Percentiles rank a stretch among this genome's conserved stretches.
phyloP scores from a whole-genome alignment of 768 basidiomycete species.

The Macrolepiota fuliginosa region DNA sequence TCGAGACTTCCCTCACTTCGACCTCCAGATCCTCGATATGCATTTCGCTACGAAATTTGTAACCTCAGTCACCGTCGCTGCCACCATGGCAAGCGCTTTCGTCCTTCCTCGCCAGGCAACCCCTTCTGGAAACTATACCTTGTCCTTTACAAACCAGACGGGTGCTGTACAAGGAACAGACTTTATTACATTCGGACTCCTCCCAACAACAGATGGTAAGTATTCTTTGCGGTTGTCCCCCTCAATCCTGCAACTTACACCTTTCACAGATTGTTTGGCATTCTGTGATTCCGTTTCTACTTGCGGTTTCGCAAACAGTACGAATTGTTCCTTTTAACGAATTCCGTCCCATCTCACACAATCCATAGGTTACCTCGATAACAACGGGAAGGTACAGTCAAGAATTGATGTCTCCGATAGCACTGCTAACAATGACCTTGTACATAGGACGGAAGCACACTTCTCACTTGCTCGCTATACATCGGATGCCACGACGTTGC shows the following conservation, averaged over 20 bases:
- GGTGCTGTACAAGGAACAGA: slow-evolving; percentile 40
- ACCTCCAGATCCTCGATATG: not conserved
- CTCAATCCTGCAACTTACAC: not conserved
- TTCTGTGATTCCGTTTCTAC: slow-evolving; percentile 40
- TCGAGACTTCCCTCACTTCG: not conserved
- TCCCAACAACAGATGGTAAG: slow-evolving; percentile 40
- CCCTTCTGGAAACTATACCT: slow-evolving; percentile 31
- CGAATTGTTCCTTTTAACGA: slow-evolving; percentile 13
- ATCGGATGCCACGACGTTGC: slow-evolving; percentile 32
- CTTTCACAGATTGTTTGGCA: slow-evolving; percentile 35
- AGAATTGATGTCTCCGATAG: not conserved
- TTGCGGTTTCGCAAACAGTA: slow-evolving; percentile 44
- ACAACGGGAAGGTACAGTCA: slow-evolving; percentile 38
- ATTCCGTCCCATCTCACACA: not conserved
- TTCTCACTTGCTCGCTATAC: slow-evolving; percentile 45
- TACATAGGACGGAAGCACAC: slow-evolving; percentile 36
- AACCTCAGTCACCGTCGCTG: slow-evolving; percentile 2
- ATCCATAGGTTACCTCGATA: slow-evolving; percentile 39
- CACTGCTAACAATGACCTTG: not conserved
- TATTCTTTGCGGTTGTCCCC: not conserved
- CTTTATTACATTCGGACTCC: slow-evolving; percentile 42
- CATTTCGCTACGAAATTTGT: slow-evolving; percentile 2
- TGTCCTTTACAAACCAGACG: slow-evolving; percentile 36
- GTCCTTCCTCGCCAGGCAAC: slow-evolving; percentile 13
- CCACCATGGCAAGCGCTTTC: slow-evolving; percentile 5